A percentile compares a stretch with the other conserved stretches of the same genome.
phyloP scores from a whole-genome alignment of 768 basidiomycete species.

The Serendipita sp. region DNA sequence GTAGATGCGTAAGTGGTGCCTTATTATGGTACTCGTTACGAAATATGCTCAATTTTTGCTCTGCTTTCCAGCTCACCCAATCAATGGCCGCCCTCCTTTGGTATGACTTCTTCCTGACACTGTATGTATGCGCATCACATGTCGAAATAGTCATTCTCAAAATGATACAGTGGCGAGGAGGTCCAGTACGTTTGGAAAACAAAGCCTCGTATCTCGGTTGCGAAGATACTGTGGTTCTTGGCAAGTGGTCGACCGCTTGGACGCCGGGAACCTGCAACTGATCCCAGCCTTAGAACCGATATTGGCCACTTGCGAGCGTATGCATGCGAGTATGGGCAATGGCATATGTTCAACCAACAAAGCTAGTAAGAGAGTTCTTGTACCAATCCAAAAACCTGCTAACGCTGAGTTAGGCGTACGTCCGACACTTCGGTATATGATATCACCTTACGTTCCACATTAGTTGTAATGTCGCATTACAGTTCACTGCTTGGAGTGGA shows the following conservation, averaged over 20 bases:
- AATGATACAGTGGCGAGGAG: not conserved
- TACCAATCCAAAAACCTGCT: not conserved
- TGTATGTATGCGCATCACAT: not conserved
- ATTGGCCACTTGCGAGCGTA: not conserved
- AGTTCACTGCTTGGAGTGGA: slow-evolving; percentile 3
- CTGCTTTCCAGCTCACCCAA: not conserved
- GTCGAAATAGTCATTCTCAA: not conserved
- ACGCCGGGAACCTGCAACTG: not conserved
- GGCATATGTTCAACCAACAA: not conserved
- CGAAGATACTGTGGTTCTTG: not conserved
- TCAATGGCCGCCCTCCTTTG: not conserved
- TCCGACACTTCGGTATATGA: not conserved
- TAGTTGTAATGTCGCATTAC: not conserved
- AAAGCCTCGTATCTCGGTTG: not conserved
- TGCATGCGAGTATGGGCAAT: not conserved
- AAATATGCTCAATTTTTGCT: not conserved
- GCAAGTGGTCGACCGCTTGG: not conserved
- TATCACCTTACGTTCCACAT: not conserved
- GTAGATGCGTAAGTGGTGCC: not conserved
- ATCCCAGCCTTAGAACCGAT: not conserved
- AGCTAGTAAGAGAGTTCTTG: not conserved
- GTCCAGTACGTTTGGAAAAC: not conserved
- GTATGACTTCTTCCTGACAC: not conserved
- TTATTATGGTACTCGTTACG: not conserved
- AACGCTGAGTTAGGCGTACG: not conserved